phyloP scores from a whole-genome alignment of 805 yeast species.

The Candida taoyuanica region DNA sequence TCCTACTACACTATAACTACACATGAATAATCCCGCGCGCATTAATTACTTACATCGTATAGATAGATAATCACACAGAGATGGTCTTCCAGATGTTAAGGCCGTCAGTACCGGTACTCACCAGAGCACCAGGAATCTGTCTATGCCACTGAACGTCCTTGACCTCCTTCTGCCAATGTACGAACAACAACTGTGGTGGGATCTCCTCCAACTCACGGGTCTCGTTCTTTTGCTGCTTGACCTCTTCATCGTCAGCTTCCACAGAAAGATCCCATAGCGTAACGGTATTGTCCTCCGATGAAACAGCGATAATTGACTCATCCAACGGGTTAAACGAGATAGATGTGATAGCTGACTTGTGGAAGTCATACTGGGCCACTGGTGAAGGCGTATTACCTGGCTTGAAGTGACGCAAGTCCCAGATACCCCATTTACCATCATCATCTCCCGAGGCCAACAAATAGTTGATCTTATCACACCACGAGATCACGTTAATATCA shows the following conservation, averaged over 20 bases:
- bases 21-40: too few relatives aligned
- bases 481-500: constrained; percentile 92
- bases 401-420: constrained; percentile 90
- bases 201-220: constrained; percentile 78
- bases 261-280: constrained; percentile 98
- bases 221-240: constrained; percentile 76
- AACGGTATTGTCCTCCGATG: constrained; percentile 94
- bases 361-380: constrained; percentile 94
- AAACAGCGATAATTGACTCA: constrained; percentile 92
- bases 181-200: constrained; percentile 93
- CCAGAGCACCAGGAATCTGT: constrained; percentile 94
- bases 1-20: too few relatives aligned
- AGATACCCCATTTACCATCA: constrained; percentile 95
- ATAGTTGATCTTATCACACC: constrained; percentile 87
- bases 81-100: constrained; percentile 94
- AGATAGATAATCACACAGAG: constrained; percentile 59
- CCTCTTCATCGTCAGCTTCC: constrained; percentile 97
- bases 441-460: constrained; percentile 94
- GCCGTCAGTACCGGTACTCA: constrained; percentile 94
- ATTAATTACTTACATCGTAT: too few relatives aligned
- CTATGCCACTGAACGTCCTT: constrained; percentile 98
- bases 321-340: constrained; percentile 93
- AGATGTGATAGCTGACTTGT: constrained; percentile 87
- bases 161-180: constrained; percentile 97
- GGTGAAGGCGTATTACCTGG: constrained; percentile 54